Evolutionary conservation across 305 asterid genomes (phyloP).

Genomic region (Withania somnifera): DNA sequence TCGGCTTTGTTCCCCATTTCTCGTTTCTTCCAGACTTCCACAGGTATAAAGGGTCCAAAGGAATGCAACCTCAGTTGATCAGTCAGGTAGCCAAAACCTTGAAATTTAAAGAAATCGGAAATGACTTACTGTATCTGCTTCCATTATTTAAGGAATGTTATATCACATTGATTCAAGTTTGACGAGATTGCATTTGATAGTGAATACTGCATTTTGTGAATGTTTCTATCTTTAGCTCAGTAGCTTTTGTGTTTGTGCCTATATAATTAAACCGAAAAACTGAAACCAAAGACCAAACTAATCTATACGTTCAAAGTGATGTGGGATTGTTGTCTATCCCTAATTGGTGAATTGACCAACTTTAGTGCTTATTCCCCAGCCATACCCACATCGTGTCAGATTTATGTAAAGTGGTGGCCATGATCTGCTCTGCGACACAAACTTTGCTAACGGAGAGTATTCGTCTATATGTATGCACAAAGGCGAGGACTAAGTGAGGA

Average conservation of each 20-base stretch:
- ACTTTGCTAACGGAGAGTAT: too few relatives aligned
- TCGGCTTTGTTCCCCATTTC: too few relatives aligned
- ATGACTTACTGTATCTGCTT: not conserved
- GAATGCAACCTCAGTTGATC: not conserved
- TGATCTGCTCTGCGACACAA: not conserved
- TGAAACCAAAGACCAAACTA: not conserved
- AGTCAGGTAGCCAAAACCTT: not conserved
- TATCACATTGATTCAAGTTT: not conserved
- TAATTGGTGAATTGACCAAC: not conserved
- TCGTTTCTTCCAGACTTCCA: not conserved
- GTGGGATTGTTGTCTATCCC: not conserved
- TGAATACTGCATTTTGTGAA: not conserved
- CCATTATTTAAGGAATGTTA: not conserved
- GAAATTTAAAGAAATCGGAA: not conserved
- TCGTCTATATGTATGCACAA: not conserved
- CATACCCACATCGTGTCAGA: not conserved
- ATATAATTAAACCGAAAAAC: too few relatives aligned
- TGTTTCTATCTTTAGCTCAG: too few relatives aligned
- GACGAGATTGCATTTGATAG: not conserved
- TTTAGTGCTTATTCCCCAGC: not conserved
- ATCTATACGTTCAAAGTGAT: not conserved
- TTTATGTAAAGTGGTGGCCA: not conserved
- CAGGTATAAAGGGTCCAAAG: not conserved
- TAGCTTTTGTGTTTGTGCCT: too few relatives aligned
- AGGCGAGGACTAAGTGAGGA: not conserved